phyloP scores from a whole-genome alignment of 1,284 basidiomycete species.

The Cerrena zonata region DNA sequence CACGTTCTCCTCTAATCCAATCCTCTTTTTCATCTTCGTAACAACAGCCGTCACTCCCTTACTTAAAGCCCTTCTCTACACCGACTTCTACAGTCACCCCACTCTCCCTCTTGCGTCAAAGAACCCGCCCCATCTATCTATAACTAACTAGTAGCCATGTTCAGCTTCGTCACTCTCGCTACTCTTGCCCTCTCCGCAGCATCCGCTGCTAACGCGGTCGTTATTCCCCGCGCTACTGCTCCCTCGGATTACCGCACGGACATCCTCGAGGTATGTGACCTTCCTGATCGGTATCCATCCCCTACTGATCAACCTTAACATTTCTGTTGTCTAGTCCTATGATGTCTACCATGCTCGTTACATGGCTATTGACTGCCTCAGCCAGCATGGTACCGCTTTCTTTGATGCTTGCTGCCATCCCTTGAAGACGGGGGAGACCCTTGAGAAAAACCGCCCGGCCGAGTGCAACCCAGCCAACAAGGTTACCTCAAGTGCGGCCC shows the following conservation, averaged over 20 bases:
- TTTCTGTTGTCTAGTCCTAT: constrained; percentile 39
- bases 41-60: constrained; percentile 27
- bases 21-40: constrained; percentile 7
- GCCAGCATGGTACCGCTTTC: constrained; percentile 62
- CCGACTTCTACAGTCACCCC: constrained; percentile 10
- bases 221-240: constrained; percentile 40
- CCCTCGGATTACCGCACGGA: constrained; percentile 39
- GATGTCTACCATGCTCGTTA: constrained; percentile 61
- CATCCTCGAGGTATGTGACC: constrained; percentile 28
- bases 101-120: constrained; percentile 26
- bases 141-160: constrained; percentile 37
- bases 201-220: constrained; percentile 39
- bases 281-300: too few relatives aligned
- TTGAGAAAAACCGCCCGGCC: constrained; percentile 41
- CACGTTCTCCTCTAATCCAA: constrained; percentile 5
- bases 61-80: constrained; percentile 21
- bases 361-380: constrained; percentile 49
- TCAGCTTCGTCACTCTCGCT: constrained; percentile 39
- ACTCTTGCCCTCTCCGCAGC: constrained; percentile 45
- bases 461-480: constrained; percentile 42
- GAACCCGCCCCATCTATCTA: constrained; percentile 15
- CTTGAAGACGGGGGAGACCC: constrained; percentile 44
- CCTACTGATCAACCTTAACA: too few relatives aligned
- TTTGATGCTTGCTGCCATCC: constrained; percentile 60
- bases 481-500: constrained; percentile 20